phyloP scores from a whole-genome alignment of 2,329 filamentous ascomycete genomes.

The Trichoderma asperellum region DNA sequence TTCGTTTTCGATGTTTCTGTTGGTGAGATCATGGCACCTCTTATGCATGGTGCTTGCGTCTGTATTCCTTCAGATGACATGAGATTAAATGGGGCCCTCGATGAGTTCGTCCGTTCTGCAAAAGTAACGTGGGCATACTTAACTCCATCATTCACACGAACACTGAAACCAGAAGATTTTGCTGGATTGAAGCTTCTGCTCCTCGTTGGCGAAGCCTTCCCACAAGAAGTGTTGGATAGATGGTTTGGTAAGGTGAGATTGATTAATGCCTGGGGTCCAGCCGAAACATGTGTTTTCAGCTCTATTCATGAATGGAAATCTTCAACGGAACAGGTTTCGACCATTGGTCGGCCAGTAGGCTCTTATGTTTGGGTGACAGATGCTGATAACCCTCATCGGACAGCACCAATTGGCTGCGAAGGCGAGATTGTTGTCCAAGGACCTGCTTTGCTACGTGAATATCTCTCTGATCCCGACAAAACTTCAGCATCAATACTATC shows the following conservation, averaged over 20 bases:
- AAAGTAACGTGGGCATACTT: constrained; percentile 3
- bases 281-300: constrained; percentile 20
- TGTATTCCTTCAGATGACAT: constrained; percentile 29
- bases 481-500: not conserved
- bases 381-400: not conserved
- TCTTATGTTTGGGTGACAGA: constrained; percentile 26
- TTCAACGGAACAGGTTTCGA: not conserved
- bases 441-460: constrained; percentile 24
- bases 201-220: constrained; percentile 3
- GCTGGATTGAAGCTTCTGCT: not conserved
- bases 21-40: constrained; percentile 26
- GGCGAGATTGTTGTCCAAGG: constrained; percentile 25
- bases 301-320: constrained; percentile 20
- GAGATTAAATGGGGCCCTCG: constrained; percentile 2
- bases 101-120: not conserved
- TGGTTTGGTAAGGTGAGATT: constrained; percentile 21
- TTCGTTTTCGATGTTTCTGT: constrained; percentile 31
- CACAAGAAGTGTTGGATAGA: constrained; percentile 6
- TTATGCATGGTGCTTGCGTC: constrained; percentile 23
- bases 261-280: constrained; percentile 26
- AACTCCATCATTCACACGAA: constrained; percentile 22
- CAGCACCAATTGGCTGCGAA: not conserved
- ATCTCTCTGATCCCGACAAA: constrained; percentile 20
- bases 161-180: not conserved
- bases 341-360: constrained; percentile 11